Evolutionary conservation across 371 early-diverging fungal species (phyloP).

Genomic region (Mucor mucedo): DNA sequence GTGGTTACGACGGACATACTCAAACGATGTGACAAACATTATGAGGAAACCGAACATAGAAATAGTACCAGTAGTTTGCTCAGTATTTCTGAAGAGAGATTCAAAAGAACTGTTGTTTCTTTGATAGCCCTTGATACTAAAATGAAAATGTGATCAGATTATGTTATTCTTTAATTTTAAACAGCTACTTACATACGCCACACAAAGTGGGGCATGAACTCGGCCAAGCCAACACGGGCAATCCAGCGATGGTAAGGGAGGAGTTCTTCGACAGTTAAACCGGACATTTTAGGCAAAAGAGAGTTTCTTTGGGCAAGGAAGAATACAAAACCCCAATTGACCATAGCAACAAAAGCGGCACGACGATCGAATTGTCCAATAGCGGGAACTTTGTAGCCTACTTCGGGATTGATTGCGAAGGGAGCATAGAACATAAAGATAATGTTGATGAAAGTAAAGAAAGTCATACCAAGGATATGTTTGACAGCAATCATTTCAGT

Average conservation of each 20-base stretch:
- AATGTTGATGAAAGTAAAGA: slow-evolving; percentile 40
- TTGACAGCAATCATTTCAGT: slow-evolving; percentile 47
- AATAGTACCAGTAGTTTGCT: slow-evolving; percentile 48
- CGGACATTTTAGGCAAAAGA: slow-evolving; percentile 45
- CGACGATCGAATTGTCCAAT: slow-evolving; percentile 50
- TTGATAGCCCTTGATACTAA: not conserved
- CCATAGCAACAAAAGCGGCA: slow-evolving; percentile 49
- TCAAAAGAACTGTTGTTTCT: slow-evolving; percentile 9
- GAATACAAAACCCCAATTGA: slow-evolving; percentile 55
- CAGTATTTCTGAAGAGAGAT: slow-evolving; percentile 38
- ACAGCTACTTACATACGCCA: slow-evolving; percentile 49
- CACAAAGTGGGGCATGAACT: slow-evolving; percentile 49
- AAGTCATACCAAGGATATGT: slow-evolving; percentile 39
- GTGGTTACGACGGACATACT: slow-evolving; percentile 44
- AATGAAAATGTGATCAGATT: not conserved
- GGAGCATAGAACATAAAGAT: slow-evolving; percentile 42
- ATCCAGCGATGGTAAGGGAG: slow-evolving; percentile 56
- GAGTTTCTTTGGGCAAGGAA: slow-evolving; percentile 51
- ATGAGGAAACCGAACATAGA: slow-evolving; percentile 48
- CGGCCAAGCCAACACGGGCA: slow-evolving; percentile 48
- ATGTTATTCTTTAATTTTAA: not conserved
- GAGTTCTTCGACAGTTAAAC: slow-evolving; percentile 47
- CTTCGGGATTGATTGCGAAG: slow-evolving; percentile 17
- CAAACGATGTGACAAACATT: slow-evolving; percentile 47
- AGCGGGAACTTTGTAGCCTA: slow-evolving; percentile 19